Conservation (phyloP, 768 basidiomycete species). For the Auriscalpium vulgare region DNA sequence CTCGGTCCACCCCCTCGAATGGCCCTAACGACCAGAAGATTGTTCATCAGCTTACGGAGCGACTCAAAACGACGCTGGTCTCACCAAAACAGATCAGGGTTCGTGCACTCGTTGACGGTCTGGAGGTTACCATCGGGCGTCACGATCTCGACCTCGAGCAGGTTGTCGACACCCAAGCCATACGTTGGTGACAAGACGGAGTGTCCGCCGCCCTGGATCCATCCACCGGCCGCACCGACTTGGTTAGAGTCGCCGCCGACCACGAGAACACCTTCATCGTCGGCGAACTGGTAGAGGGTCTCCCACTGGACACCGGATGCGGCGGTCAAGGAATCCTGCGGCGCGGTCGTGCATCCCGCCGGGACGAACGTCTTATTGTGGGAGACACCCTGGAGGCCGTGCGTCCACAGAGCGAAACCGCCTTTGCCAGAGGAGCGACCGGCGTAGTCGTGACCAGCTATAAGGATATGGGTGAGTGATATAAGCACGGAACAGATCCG, state of each 20-base stretch:
- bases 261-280: slow-evolving; percentile 17
- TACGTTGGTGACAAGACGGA: slow-evolving; percentile 20
- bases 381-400: neutral
- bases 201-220: slow-evolving; percentile 26
- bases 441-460: slow-evolving; percentile 2
- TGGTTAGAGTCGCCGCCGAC: slow-evolving; percentile 22
- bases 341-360: neutral
- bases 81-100: slow-evolving; percentile 20
- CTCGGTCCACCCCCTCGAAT: too few relatives aligned
- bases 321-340: neutral
- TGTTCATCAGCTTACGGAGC: too few relatives aligned
- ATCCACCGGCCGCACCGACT: slow-evolving; percentile 26
- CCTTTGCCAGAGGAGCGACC: neutral
- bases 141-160: slow-evolving; percentile 24
- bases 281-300: slow-evolving; percentile 17
- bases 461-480: neutral
- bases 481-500: neutral
- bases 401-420: neutral
- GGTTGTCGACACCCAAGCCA: slow-evolving; percentile 23
- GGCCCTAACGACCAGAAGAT: too few relatives aligned
- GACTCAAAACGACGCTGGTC: too few relatives aligned
- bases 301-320: slow-evolving; percentile 19
- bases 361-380: neutral
- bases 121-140: slow-evolving; percentile 23
- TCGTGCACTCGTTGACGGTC: slow-evolving; percentile 20